These are phyloP conservation scores for Mayamaea pseudoterrestris DNA, from an alignment of 108 stramenopile genomes.

Conservation along the genomic window DNA sequence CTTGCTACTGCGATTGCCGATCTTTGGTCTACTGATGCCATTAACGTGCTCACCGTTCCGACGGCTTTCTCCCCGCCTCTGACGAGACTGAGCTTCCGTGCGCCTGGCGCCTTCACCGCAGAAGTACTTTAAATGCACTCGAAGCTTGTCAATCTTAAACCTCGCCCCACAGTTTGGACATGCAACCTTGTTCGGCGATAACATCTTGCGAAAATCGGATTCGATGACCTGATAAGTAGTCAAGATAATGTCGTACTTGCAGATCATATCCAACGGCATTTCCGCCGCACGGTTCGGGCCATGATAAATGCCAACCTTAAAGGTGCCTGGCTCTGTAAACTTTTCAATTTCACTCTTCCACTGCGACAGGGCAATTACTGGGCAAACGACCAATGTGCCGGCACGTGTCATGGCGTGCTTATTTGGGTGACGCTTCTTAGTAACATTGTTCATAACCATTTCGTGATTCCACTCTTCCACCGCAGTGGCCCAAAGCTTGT, in stretches of 20 bases:
- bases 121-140: constrained; percentile 89
- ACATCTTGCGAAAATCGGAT: constrained; percentile 89
- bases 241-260: constrained; percentile 87
- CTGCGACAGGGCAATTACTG: constrained; percentile 90
- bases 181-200: constrained; percentile 78
- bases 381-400: constrained; percentile 92
- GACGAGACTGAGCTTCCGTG: constrained; percentile 87
- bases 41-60: not conserved
- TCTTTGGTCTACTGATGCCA: constrained; percentile 10
- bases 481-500: constrained; percentile 47
- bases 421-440: constrained; percentile 27
- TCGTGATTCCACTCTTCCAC: constrained; percentile 53
- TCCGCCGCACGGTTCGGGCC: constrained; percentile 63
- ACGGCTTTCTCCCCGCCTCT: constrained; percentile 33
- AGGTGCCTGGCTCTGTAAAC: constrained; percentile 59
- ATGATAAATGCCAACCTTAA: constrained; percentile 87
- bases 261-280: constrained; percentile 58
- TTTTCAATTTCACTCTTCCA: constrained; percentile 95
- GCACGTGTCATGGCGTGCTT: constrained; percentile 40
- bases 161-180: constrained; percentile 6
- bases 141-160: constrained; percentile 66
- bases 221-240: constrained; percentile 96
- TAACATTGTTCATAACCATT: constrained; percentile 65
- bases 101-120: constrained; percentile 87
- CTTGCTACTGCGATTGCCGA: not conserved